A percentile compares a stretch with the other conserved stretches of the same genome.
These are phyloP conservation scores for Emergomyces orientalis DNA, from an alignment of 2,329 filamentous ascomycete species.

Conservation along the genomic window DNA sequence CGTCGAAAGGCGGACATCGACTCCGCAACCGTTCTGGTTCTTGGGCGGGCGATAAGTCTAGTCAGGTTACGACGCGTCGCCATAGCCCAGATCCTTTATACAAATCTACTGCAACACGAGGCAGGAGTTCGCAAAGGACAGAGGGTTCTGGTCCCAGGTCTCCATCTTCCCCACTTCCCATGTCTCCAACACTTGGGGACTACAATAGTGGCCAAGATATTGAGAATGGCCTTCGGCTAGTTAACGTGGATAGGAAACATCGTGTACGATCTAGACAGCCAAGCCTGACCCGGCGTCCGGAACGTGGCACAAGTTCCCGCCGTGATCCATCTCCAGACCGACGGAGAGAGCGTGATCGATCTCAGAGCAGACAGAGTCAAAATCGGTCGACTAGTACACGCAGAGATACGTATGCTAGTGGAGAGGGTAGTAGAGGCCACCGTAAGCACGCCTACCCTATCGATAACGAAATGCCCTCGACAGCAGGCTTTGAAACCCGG, in stretches of 20 bases:
- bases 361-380: conserved; percentile 27
- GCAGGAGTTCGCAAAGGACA: conserved; percentile 53
- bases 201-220: conserved; percentile 49
- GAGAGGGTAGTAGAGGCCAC: background rate
- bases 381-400: conserved; percentile 17
- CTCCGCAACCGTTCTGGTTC: conserved; percentile 30
- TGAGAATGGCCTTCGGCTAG: conserved; percentile 48
- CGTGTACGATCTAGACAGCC: conserved; percentile 42
- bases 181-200: conserved; percentile 50
- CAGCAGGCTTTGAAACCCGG: conserved; percentile 7
- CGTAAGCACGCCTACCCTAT: background rate
- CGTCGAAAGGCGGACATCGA: conserved; percentile 19
- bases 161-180: conserved; percentile 70
- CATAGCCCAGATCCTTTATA: conserved; percentile 27
- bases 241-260: conserved; percentile 35
- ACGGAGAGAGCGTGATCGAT: conserved; percentile 27
- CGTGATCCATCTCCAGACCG: conserved; percentile 41
- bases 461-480: conserved; percentile 1
- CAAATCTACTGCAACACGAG: conserved; percentile 35
- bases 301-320: conserved; percentile 35
- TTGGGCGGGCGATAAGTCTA: conserved; percentile 27
- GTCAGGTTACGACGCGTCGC: conserved; percentile 34
- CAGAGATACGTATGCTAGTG: background rate
- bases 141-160: conserved; percentile 55
- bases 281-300: conserved; percentile 43